Evolutionary conservation across 169 alveolate genomes (phyloP).

Genomic region (Cryptosporidium ryanae): DNA sequence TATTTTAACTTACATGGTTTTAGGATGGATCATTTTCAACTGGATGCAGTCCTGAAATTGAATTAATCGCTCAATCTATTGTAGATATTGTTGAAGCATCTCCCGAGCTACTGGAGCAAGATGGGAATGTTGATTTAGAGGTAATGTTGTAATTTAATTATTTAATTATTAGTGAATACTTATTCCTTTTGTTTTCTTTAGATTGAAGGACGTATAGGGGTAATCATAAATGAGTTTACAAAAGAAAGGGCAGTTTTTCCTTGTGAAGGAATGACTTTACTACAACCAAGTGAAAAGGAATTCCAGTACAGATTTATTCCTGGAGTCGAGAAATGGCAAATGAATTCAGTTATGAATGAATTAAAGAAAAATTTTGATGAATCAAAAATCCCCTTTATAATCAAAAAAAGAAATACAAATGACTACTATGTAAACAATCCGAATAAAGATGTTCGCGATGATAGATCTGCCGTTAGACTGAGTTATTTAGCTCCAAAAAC

Average conservation of each 20-base stretch:
- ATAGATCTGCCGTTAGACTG: conserved; percentile 32
- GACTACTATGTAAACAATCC: conserved; percentile 51
- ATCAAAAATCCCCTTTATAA: conserved; percentile 33
- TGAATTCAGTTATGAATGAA: conserved; percentile 46
- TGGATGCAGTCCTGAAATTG: conserved; percentile 68
- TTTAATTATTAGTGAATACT: not conserved
- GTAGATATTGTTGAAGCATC: conserved; percentile 69
- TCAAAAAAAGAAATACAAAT: conserved; percentile 43
- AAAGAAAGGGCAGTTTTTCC: conserved; percentile 34
- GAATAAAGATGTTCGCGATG: conserved; percentile 1
- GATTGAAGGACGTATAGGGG: conserved; percentile 72
- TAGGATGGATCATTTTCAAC: conserved; percentile 71
- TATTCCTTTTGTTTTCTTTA: not conserved
- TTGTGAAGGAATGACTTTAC: conserved; percentile 39
- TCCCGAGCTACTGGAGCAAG: conserved; percentile 39
- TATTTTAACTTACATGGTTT: not conserved
- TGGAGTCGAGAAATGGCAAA: conserved; percentile 71
- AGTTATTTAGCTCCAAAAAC: conserved; percentile 58
- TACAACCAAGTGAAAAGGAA: conserved; percentile 60
- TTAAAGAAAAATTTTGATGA: conserved; percentile 55
- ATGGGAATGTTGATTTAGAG: conserved; percentile 41
- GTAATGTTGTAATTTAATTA: conserved; percentile 2
- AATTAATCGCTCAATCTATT: conserved; percentile 61
- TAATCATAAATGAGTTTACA: conserved; percentile 33
- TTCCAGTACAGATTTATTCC: conserved; percentile 60